Conservation (phyloP, 352 stramenopile genomes). For the Phytophthora sp. region DNA sequence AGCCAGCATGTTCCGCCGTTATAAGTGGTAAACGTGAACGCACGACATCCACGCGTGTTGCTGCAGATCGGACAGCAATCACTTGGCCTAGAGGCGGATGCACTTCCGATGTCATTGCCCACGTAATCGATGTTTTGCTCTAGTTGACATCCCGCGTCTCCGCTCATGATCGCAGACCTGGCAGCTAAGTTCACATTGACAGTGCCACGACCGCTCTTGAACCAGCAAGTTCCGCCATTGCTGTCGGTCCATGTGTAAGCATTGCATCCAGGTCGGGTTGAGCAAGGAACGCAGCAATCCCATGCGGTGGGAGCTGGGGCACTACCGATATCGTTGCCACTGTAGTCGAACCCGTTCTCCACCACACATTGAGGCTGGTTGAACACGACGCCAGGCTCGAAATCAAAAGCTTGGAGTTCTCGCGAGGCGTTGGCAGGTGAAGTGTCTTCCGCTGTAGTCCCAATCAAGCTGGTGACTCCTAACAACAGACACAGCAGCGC, state of each 20-base stretch:
- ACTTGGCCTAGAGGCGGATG: constrained; percentile 7
- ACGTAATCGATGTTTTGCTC: constrained; percentile 30
- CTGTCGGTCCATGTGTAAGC: constrained; percentile 52
- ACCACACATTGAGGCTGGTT: constrained; percentile 29
- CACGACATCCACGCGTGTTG: constrained; percentile 32
- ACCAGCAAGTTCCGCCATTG: constrained; percentile 50
- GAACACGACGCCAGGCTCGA: constrained; percentile 23
- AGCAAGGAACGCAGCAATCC: constrained; percentile 35
- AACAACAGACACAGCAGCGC: not conserved
- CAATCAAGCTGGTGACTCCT: not conserved
- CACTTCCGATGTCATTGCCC: constrained; percentile 24
- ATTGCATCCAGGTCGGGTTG: constrained; percentile 26
- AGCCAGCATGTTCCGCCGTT: constrained; percentile 41
- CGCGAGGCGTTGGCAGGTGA: constrained; percentile 2
- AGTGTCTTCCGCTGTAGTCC: not conserved
- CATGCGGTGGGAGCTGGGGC: constrained; percentile 5
- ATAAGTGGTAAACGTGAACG: constrained; percentile 38
- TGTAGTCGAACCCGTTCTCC: constrained; percentile 39
- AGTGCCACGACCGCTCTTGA: constrained; percentile 34
- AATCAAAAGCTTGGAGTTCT: constrained; percentile 16
- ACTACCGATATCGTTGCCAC: constrained; percentile 43
- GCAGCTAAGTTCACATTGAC: constrained; percentile 23
- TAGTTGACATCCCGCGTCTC: not conserved
- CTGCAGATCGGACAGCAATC: constrained; percentile 31
- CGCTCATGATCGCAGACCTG: constrained; percentile 29